Base-by-base conservation (phyloP, 2,329 filamentous ascomycete genomes). In the Trichoderma sp. region DNA sequence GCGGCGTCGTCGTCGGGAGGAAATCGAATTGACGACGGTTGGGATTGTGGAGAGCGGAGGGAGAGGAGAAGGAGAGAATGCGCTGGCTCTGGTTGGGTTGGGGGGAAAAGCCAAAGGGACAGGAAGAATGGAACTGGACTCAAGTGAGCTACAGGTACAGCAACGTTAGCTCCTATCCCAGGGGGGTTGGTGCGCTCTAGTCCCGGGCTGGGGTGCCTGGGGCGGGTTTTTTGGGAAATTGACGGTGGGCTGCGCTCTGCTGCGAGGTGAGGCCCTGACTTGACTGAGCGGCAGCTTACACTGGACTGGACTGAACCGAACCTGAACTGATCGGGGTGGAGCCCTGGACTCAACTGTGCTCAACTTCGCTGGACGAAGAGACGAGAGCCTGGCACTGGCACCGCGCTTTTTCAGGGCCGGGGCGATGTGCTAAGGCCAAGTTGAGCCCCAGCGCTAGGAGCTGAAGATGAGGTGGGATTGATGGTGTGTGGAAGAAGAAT, bases 11-110 rank as follows among this genome's bases (percentile, higher is more conserved):
- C 78, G 80, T 81, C 78, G 79, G 77, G 78, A 77, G 79, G 45
- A 45, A 65, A 78, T 78, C 77, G 79, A 78, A 79, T 79, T 78
- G 77, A 77, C 79, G 77, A 78, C 75, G 75, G 75, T 76, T 77
- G 75, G 79, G 80, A 79, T 41, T 81, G 81, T 82, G 81, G 82
- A 82, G 81, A 81, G 81, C 79, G 81, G 81, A 83, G 78, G 78
- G 78, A 78, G 78, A 79, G 76, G 77, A 78, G 77, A 77, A 73
- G 77, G 77, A 78, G 74, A 76, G 76, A 75, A 75, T 75, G 69
- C 66, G 31, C 71, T 74, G 71, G 75, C 60, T 75, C 71, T 68
- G 71, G 72, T 74, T 71, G 60, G 71, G 77, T 62, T 31, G 59
- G 59, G 59, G 38, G 41, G 41, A 38, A 38, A 38, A 38, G 60